Base-by-base conservation (phyloP, 2,329 filamentous ascomycete species). In the Shiraia sp. region DNA sequence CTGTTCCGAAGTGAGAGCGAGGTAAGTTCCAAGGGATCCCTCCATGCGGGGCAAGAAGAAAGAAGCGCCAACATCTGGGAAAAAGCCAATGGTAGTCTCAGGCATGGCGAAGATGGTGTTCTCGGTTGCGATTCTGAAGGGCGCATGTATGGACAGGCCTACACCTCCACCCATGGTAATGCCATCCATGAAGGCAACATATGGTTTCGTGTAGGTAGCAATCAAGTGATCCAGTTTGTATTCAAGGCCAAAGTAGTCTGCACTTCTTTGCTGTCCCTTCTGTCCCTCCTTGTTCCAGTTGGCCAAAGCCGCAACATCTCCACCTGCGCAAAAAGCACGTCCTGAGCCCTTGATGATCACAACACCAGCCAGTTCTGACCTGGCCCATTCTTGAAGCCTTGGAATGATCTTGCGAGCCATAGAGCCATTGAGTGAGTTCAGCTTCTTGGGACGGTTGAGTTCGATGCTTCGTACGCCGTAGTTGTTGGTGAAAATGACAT, bases 151-250 rank as follows among this genome's bases (percentile, higher is more conserved):
- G 69, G 88, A 95, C 42, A 99, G 80, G 6, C 93, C 93, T 38
- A 97, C 93, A 54, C 93, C 93, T 41, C 93, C 93, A 41, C 93
- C 93, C 93, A 99, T 99, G 37, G 95, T 99, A 69, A 96, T 88
- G 45, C 93, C 93, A 65, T 99, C 93, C 86, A 99, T 95, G 65
- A 97, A 87, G 23, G 93, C 88, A 37, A 99, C 83, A 65, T 93
- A 95, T 0, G 93, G 93, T 75, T 96, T 99, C 48, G 77, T 68
- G 74, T 96, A 96, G 26, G 91, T 96, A 15, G 93, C 88, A 66
- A 99, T 96, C 57, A 92, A 78, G 72, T 99, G 93, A 69, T 99
- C 88, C 50, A 99, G 84, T 74, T 89, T 86, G 79, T 97, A 99
- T 84, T 99, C 95, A 42, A 93, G 84, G 10, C 76, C 89, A 68